Base-by-base conservation (phyloP, 2,329 filamentous ascomycete genomes). In the Dryadomyces quercus-mongolicae region DNA sequence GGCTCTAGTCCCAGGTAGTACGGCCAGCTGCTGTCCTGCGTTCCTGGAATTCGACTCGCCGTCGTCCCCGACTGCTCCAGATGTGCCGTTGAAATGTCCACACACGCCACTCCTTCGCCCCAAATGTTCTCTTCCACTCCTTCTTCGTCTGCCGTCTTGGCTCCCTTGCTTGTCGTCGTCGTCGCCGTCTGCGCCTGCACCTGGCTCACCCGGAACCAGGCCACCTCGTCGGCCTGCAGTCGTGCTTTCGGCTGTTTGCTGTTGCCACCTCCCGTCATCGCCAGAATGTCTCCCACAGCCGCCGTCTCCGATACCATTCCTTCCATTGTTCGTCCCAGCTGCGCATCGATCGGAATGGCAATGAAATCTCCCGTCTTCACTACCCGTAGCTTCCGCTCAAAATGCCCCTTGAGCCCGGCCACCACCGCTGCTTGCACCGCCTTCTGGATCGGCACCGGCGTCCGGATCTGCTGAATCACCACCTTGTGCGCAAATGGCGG, bases 41-140 rank as follows among this genome's bases (percentile, higher is more conserved):
- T 84, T 7, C 86, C 82, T 0, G 92, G 92, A 7, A 95, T 76
- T 52, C 85, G 84, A 63, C 86, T 85, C 48, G 87, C 86, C 63
- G 90, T 88, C 59, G 86, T 94, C 3, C 93, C 93, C 40, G 91
- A 90, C 64, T 95, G 90, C 56, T 91, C 87, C 76, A 97, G 92
- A 56, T 89, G 86, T 3, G 94, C 94, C 56, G 84, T 86, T 7
- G 85, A 80, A 47, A 88, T 87, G 66, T 97, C 92, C 50, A 98
- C 88, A 49, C 85, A 85, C 2, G 86, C 88, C 43, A 92, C 83
- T 1, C 87, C 86, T 13, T 46, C 16, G 42, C 88, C 89, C 93
- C 93, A 98, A 9, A 84, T 73, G 52, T 87, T 84, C 3, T 78
- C 77, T 2, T 80, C 74, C n/a, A 78, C 74, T 8, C 79, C 73